Base-by-base conservation (phyloP, 139 green algal species). In the Micractinium conductrix region DNA sequence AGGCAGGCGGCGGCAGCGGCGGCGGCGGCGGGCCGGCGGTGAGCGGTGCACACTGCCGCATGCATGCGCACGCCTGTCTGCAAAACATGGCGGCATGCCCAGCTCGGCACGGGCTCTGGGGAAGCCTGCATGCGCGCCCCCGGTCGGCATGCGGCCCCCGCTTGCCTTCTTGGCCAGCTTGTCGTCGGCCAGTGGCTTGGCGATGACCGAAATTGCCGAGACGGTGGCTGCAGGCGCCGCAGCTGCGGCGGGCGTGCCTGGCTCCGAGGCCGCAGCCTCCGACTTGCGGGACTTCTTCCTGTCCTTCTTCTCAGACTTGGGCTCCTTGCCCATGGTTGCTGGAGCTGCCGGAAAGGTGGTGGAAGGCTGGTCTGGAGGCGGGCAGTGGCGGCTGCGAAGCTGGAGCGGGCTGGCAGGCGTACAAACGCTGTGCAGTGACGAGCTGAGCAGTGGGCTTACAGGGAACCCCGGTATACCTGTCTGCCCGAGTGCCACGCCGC, bases 131-230 rank as follows among this genome's bases (percentile, higher is more conserved):
- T 53, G 24, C 21, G 68, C 38, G 38, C 33, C 22, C 68, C 40
- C 12, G 21, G 38, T 38, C 50, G 19, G 5, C 22, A 35, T 35
- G 38, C 45, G 24, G 24, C n/a, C n/a, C 9, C 35, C 8, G 38
- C 72, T 0, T 30, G 92, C 92, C 87, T 97, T 98, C 83, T 98
- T 99, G 72, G 84, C 91, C 17, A 99, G 91, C 88, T 99, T 99
- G 44, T 98, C 94, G 62, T 97, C 93, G 40, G 96, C 96, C 40
- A 99, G 88, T 0, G 96, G 96, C 81, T 97, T 97, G 8, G 96
- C 96, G 43, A 99, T 98, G n/a, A 91, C 37, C 16, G 79, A 89
- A 28, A 95, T 9, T 2, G 78, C 73, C 21, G 44, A 50, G 22
- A 28, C 38, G 33, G 30, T 42, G 10, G n/a, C 74, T 37, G 38